phyloP scores from a whole-genome alignment of 192 early-diverging fungal genomes.

The Coemansia sp. region DNA sequence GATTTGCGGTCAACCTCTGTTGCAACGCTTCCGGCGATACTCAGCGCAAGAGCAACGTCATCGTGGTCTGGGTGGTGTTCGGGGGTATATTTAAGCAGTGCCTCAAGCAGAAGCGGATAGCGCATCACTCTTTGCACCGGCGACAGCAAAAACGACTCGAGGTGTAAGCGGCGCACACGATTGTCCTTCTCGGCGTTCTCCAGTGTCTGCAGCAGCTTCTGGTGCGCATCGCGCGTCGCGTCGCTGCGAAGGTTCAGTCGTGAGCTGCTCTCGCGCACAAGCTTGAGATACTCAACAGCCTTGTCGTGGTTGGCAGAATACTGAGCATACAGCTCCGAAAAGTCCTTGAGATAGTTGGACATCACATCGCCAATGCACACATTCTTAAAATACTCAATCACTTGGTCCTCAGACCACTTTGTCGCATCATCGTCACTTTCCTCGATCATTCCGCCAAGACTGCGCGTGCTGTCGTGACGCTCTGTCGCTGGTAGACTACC shows the following conservation, averaged over 20 bases:
- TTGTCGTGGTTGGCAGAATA: constrained; percentile 57
- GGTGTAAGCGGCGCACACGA: constrained; percentile 39
- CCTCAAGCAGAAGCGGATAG: constrained; percentile 51
- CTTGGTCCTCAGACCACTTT: constrained; percentile 49
- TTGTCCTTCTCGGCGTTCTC: constrained; percentile 50
- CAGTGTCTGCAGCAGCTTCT: constrained; percentile 45
- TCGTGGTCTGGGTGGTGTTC: constrained; percentile 50
- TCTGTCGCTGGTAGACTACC: constrained; percentile 1
- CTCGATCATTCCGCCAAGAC: constrained; percentile 21
- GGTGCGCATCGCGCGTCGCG: constrained; percentile 44
- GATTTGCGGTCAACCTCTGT: constrained; percentile 56
- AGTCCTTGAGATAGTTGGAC: constrained; percentile 52
- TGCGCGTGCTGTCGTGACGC: constrained; percentile 41
- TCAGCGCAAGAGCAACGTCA: constrained; percentile 50
- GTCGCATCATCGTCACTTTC: constrained; percentile 41
- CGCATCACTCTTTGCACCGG: constrained; percentile 55
- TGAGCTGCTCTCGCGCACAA: constrained; percentile 52
- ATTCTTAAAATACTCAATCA: constrained; percentile 50
- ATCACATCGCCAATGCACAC: constrained; percentile 55
- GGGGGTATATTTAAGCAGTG: constrained; percentile 52
- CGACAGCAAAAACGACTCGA: constrained; percentile 52
- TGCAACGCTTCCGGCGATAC: constrained; percentile 46
- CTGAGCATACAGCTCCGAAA: constrained; percentile 53
- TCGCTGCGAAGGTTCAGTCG: constrained; percentile 44
- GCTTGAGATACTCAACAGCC: constrained; percentile 52